These are phyloP conservation scores for Pseudophaeomoniella oleicola DNA, from an alignment of 2,329 filamentous ascomycete species.

Conservation along the genomic window DNA sequence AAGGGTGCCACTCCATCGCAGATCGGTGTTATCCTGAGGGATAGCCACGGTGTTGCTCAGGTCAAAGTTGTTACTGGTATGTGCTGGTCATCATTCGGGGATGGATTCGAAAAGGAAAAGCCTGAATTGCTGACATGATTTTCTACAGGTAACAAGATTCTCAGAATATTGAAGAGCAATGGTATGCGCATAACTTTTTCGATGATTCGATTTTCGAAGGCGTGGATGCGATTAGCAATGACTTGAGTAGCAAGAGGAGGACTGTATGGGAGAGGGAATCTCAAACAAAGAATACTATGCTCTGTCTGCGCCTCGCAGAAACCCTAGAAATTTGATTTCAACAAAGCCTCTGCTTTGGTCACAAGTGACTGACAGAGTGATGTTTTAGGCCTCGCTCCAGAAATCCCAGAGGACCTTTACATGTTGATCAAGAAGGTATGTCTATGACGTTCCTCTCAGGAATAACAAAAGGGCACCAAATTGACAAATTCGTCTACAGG, in stretches of 20 bases:
- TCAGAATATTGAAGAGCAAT: conserved; percentile 93
- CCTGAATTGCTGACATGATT: conserved; percentile 27
- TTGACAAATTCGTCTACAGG: conserved; percentile 35
- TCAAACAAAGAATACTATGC: background rate
- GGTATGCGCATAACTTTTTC: conserved; percentile 53
- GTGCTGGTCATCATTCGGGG: no score
- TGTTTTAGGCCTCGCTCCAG: conserved; percentile 88
- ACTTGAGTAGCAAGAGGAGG: conserved; percentile 4
- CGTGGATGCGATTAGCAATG: background rate
- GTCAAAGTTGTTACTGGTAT: conserved; percentile 94
- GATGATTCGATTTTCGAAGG: background rate
- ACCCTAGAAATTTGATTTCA: no score
- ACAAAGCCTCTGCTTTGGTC: conserved; percentile 77
- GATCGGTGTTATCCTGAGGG: conserved; percentile 97
- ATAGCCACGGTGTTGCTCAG: conserved; percentile 95
- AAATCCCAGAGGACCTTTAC: conserved; percentile 99
- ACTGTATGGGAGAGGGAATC: background rate
- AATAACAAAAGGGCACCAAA: background rate
- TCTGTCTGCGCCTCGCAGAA: no score
- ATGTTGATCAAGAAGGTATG: conserved; percentile 99
- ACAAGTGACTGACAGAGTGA: conserved; percentile 79
- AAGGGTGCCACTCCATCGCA: conserved; percentile 98
- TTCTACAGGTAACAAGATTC: conserved; percentile 87
- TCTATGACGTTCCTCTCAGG: conserved; percentile 3
- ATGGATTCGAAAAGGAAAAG: no score